These are phyloP conservation scores for Furcasterigmium sp. DNA, from an alignment of 2,329 filamentous ascomycete genomes.

Conservation along the genomic window DNA sequence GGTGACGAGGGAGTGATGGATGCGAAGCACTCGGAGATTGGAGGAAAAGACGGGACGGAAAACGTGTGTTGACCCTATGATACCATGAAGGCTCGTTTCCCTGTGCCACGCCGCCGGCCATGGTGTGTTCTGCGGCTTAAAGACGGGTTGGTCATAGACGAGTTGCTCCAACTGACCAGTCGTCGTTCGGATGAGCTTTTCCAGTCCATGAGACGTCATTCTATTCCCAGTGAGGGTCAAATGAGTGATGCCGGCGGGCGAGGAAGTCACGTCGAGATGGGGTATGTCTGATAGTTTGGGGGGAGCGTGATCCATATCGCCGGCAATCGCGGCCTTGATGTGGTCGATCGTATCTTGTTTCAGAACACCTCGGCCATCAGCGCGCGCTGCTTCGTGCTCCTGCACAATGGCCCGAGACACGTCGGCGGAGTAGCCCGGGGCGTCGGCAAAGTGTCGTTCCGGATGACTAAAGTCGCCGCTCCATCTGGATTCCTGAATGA, in stretches of 20 bases:
- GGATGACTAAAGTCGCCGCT: constrained; percentile 40
- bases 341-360: constrained; percentile 25
- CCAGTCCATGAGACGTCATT: constrained; percentile 38
- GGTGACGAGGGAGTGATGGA: constrained; percentile 58
- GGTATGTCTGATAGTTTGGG: constrained; percentile 8
- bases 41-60: constrained; percentile 49
- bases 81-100: constrained; percentile 30
- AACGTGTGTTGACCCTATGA: constrained; percentile 38
- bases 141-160: constrained; percentile 37
- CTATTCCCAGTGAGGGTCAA: constrained; percentile 46
- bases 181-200: constrained; percentile 34
- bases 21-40: constrained; percentile 44
- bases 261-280: constrained; percentile 17
- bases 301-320: constrained; percentile 5
- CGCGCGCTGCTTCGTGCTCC: constrained; percentile 16
- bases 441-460: constrained; percentile 41
- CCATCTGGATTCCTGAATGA: constrained; percentile 40
- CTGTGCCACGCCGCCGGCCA: constrained; percentile 19
- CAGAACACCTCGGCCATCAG: constrained; percentile 22
- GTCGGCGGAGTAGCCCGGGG: constrained; percentile 34
- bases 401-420: constrained; percentile 16
- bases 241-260: constrained; percentile 41
- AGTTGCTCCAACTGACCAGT: constrained; percentile 46
- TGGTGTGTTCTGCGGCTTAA: constrained; percentile 15
- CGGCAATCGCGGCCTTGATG: constrained; percentile 18